Evolutionary conservation across 192 early-diverging fungal genomes (phyloP), one percentile per base, ranked within the genome.

Genomic region (Rhizophagus clarus): DNA sequence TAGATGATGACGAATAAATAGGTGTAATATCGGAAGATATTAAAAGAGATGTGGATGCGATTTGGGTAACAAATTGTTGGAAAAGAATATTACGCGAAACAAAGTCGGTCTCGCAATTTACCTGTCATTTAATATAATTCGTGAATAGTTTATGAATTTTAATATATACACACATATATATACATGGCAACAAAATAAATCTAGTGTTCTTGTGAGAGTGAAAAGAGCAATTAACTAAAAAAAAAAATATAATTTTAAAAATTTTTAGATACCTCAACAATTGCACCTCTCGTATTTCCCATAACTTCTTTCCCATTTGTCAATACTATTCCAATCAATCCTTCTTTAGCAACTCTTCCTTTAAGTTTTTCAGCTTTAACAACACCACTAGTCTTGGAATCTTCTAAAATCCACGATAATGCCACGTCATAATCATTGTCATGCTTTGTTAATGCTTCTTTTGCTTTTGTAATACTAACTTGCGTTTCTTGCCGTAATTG

Each of bases 91-190:
- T 95, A 74, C 94, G 90, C 9, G 95, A 94, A 7, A 99, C 97
- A 90, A 99, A 99, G 83, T 99, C 97, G 0, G 97, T 97, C 84
- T 99, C 97, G 77, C 94, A 96, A 84, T 95, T 96, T 28, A 96
- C 77, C 89, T 96, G 88, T 9, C 6, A 26, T 60, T 56, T 74
- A 15, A 11, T 60, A 15, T n/a, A 51, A 28, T 28, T 17, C 5
- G 11, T 74, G n/a, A 45, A 24, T 17, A 56, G 29, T 29, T 28
- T 15, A 29, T 45, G 5, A 28, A 51, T 29, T 22, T 17, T 2
- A 5, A 22, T 4, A 69, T 40, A 22, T 26, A 37, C 20, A 69
- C 32, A 68, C 11, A 32, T 32, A 32, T 32, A 2, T 32, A 40
- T 40, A 40, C 37, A 40, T 40, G 8, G 37, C 32, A 32, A 32